phyloP scores from a whole-genome alignment of 495 filamentous ascomycete species.

The Chaetomium fimeti region DNA sequence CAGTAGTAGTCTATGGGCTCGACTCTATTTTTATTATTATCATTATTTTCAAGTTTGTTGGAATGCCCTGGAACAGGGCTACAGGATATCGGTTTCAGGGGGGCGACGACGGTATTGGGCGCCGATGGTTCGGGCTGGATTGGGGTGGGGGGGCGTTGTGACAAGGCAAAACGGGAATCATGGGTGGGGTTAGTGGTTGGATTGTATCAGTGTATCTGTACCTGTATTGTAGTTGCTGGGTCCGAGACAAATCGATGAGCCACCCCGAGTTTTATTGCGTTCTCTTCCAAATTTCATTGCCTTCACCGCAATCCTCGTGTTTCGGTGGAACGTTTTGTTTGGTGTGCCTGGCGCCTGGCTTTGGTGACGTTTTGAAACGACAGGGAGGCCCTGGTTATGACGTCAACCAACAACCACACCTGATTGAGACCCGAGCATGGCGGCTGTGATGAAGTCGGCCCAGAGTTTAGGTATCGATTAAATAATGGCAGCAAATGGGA shows the following conservation, averaged over 20 bases:
- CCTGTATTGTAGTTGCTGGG: neutral
- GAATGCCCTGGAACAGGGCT: neutral
- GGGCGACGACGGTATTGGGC: neutral
- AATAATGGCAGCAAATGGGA: neutral
- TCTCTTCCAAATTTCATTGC: neutral
- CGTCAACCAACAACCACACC: slow-evolving; percentile 3
- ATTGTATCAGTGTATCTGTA: slow-evolving; percentile 11
- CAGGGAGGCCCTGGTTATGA: neutral
- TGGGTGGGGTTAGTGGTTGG: neutral
- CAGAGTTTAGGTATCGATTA: neutral
- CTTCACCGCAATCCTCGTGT: slow-evolving; percentile 1
- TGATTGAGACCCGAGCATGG: neutral
- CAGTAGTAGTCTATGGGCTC: neutral
- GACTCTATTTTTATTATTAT: neutral
- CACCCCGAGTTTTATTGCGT: neutral
- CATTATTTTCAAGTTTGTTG: neutral
- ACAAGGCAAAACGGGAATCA: slow-evolving; percentile 7
- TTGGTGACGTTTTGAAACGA: slow-evolving; percentile 1
- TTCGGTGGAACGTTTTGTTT: neutral
- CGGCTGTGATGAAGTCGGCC: neutral
- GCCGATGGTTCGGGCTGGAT: neutral
- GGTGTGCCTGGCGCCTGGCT: neutral
- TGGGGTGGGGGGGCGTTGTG: slow-evolving; percentile 9
- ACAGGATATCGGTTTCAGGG: slow-evolving; percentile 3
- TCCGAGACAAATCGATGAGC: neutral